Conservation (phyloP, 495 filamentous ascomycete genomes). For the Trichodelitschia bisporula region DNA sequence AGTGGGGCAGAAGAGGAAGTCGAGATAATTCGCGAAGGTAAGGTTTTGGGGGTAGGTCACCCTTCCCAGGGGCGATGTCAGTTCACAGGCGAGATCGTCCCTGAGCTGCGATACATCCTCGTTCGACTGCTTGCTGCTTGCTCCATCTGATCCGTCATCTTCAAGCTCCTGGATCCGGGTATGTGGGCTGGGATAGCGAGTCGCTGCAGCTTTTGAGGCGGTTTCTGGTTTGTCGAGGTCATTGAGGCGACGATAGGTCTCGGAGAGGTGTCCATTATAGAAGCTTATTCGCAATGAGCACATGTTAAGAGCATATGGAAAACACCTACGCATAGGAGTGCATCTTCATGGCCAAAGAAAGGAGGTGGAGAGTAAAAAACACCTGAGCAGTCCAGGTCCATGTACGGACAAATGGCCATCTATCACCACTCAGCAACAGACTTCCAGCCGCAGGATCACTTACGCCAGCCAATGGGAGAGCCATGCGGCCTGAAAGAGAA, state of each 20-base stretch:
- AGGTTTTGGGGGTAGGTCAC: conserved; percentile 84
- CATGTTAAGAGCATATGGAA: neutral
- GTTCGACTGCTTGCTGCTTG: conserved; percentile 12
- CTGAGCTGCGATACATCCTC: conserved; percentile 33
- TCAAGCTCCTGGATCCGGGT: conserved; percentile 14
- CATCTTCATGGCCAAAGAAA: conserved; percentile 93
- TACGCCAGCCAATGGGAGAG: conserved; percentile 58
- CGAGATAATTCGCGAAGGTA: conserved; percentile 52
- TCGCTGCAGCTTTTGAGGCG: conserved; percentile 40
- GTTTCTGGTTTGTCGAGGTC: conserved; percentile 53
- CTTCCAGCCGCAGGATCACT: conserved; percentile 6
- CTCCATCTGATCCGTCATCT: conserved; percentile 15
- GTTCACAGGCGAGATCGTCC: conserved; percentile 69
- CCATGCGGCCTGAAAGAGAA: conserved; percentile 58
- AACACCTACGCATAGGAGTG: conserved; percentile 51
- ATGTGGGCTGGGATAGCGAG: conserved; percentile 47
- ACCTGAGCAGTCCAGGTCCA: conserved; percentile 96
- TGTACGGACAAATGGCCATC: conserved; percentile 60
- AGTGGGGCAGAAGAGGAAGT: conserved; percentile 82
- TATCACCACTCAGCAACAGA: conserved; percentile 13
- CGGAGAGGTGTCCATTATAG: conserved; percentile 87
- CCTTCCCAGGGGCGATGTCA: conserved; percentile 70
- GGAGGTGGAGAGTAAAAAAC: conserved; percentile 73
- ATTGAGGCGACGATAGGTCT: conserved; percentile 53
- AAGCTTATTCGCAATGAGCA: conserved; percentile 20